Percentiles rank a stretch among this genome's conserved stretches.
These are phyloP conservation scores for Ichthyophonus hoferi DNA, from an alignment of 208 protist species.

Conservation along the genomic window DNA sequence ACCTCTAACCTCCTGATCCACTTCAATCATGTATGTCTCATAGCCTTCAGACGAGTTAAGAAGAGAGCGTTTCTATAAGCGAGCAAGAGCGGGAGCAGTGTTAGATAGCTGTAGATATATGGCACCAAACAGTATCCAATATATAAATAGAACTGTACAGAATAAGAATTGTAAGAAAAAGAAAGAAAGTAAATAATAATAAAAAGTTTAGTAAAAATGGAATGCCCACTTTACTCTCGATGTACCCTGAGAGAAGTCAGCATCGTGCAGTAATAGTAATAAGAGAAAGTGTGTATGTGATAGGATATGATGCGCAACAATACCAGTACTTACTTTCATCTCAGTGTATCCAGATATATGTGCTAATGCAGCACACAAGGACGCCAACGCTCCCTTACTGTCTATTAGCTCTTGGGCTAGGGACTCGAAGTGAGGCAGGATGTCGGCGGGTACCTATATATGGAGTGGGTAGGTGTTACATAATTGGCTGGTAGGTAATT, in stretches of 20 bases:
- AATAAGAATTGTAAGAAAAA: neutral
- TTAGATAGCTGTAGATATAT: neutral
- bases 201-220: neutral
- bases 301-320: too few relatives aligned
- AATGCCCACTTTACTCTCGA: neutral
- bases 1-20: neutral
- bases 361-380: conserved; percentile 42
- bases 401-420: conserved; percentile 27
- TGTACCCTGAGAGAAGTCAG: neutral
- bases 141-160: neutral
- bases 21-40: neutral
- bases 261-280: too few relatives aligned
- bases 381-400: conserved; percentile 10
- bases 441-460: neutral
- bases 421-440: neutral
- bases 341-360: conserved; percentile 37
- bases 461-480: too few relatives aligned
- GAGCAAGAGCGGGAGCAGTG: neutral
- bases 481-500: too few relatives aligned
- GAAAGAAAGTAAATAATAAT: neutral
- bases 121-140: neutral
- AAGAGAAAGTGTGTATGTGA: too few relatives aligned
- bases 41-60: conserved; percentile 32
- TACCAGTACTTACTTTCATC: conserved; percentile 29
- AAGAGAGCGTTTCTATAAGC: conserved; percentile 28